Percentiles rank a stretch among this genome's conserved stretches.
These are phyloP conservation scores for Leccinum broughii DNA, from an alignment of 768 basidiomycete species.

Conservation along the genomic window DNA sequence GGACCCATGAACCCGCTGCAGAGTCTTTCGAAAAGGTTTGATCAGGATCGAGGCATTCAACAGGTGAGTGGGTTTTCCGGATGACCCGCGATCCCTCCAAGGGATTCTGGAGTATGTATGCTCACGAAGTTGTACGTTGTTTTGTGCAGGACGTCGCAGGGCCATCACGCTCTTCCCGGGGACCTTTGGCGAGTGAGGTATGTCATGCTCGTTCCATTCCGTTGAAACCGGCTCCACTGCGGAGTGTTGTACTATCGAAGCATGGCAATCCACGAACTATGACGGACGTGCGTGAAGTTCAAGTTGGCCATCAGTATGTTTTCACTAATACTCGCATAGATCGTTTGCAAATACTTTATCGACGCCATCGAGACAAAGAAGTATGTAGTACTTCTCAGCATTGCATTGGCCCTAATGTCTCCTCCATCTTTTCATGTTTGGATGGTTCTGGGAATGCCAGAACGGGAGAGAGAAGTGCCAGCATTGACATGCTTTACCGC, in stretches of 20 bases:
- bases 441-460: slow-evolving; percentile 97
- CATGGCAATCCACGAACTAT: slow-evolving; percentile 88
- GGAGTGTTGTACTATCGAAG: slow-evolving; percentile 83
- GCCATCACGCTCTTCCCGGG: slow-evolving; percentile 39
- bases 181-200: slow-evolving; percentile 58
- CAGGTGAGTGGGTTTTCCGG: slow-evolving; percentile 51
- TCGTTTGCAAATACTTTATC: slow-evolving; percentile 97
- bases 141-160: slow-evolving; percentile 66
- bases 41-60: slow-evolving; percentile 74
- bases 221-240: slow-evolving; percentile 39
- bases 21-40: slow-evolving; percentile 75
- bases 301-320: neutral
- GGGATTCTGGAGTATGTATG: neutral
- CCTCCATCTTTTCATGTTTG: slow-evolving; percentile 49
- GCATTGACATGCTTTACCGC: slow-evolving; percentile 93
- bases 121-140: slow-evolving; percentile 3
- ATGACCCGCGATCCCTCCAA: neutral
- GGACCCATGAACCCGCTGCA: slow-evolving; percentile 86
- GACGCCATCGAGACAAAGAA: slow-evolving; percentile 93
- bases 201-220: slow-evolving; percentile 15
- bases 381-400: slow-evolving; percentile 33
- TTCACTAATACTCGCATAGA: slow-evolving; percentile 45
- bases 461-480: slow-evolving; percentile 81
- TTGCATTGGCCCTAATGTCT: neutral
- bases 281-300: slow-evolving; percentile 69